phyloP scores from a whole-genome alignment of 2,329 filamentous ascomycete species.

The Juglanconis oblonga region DNA sequence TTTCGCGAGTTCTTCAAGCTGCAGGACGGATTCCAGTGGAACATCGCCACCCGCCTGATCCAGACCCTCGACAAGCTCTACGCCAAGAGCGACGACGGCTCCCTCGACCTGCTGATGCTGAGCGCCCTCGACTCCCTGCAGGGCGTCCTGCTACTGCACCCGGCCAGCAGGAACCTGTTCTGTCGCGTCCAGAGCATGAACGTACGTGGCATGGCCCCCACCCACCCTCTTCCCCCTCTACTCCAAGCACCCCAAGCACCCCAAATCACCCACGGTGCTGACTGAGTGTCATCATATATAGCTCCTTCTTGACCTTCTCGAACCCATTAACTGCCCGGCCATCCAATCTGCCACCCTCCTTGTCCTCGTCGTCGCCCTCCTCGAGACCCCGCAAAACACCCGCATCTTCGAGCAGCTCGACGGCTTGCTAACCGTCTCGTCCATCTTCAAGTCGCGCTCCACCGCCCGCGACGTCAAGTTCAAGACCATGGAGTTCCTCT shows the following conservation, averaged over 20 bases:
- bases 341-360: conserved; percentile 89
- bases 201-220: conserved; percentile 43
- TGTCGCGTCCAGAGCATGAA: conserved; percentile 93
- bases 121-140: conserved; percentile 86
- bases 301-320: conserved; percentile 90
- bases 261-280: neutral
- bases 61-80: conserved; percentile 82
- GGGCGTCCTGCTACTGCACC: conserved; percentile 82
- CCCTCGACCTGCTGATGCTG: conserved; percentile 85
- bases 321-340: conserved; percentile 85
- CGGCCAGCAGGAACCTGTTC: conserved; percentile 84
- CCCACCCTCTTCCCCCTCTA: neutral
- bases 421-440: conserved; percentile 86
- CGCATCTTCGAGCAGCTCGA: conserved; percentile 90
- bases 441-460: conserved; percentile 83
- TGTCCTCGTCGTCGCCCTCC: conserved; percentile 82
- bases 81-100: conserved; percentile 75
- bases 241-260: conserved; percentile 26
- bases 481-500: conserved; percentile 94
- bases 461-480: conserved; percentile 89
- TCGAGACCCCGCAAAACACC: conserved; percentile 83
- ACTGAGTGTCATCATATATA: conserved; percentile 13
- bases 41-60: conserved; percentile 83
- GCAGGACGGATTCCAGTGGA: conserved; percentile 98
- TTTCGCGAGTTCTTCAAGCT: conserved; percentile 96